Evolutionary conservation across 164 flowering plant genomes (phyloP), one percentile per base, ranked within the genome.

Genomic region (Santalum album): DNA sequence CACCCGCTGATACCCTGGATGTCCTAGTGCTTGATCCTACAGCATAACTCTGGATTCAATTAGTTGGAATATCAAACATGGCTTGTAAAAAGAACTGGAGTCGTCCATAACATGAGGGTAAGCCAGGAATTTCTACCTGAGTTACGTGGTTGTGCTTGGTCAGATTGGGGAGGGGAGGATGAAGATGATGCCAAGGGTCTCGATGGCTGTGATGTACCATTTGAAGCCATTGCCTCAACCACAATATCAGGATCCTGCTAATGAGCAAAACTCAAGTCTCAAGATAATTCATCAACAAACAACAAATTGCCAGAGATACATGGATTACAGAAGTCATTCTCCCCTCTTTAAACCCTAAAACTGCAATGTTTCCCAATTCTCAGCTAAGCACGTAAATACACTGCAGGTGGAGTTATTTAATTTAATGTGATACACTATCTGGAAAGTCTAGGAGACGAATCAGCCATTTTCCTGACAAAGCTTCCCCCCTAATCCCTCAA

Each of bases 161-260:
- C 76, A 65, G 63, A 77, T 54, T 87, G 27, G 27, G 80, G 25
- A 27, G 71, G 20, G 54, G 94, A 53, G 56, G 82, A 69, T 3
- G 78, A 49, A 16, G 90, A 64, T 16, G 90, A 74, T 52, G 82
- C 9, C 7, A 82, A 39, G 22, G 96, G 59, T 54, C 78, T 78
- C 39, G 88, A n/a, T 53, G 87, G 49, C 63, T 78, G 92, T 46
- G 89, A 77, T 10, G 90, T 65, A 61, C 75, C 68, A 57, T 70
- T 66, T 21, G 74, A 46, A 57, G 86, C 45, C 83, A 90, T 87
- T 48, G 95, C 59, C 69, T 87, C 99, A 52, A 94, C 96, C 48
- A 81, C 75, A 35, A 94, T 74, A 49, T 78, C 87, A 57, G 95
- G 91, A 68, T 90, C 99, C 99, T 94, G 35, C 29, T 6, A 53